Evolutionary conservation across 148 eudicot species (phyloP).

Genomic region (Vaccinium darrowii): DNA sequence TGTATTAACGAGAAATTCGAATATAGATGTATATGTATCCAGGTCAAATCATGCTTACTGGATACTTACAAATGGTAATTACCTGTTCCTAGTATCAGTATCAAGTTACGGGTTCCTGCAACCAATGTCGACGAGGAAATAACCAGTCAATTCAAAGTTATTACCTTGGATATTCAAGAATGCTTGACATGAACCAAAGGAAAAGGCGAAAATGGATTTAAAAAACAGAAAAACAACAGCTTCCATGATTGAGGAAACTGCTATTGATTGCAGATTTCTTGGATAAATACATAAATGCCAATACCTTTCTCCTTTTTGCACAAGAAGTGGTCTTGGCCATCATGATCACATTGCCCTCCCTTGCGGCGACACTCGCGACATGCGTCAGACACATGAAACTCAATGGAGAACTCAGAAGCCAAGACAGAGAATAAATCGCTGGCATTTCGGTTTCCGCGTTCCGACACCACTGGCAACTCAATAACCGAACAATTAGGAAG

Average conservation of each 20-base stretch:
- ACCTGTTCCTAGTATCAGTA: too few relatives aligned
- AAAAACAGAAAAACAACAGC: too few relatives aligned
- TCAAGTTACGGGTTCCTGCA: background rate
- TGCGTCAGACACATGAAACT: background rate
- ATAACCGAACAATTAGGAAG: conserved; percentile 8
- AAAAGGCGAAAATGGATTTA: too few relatives aligned
- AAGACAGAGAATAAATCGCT: background rate
- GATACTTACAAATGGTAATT: background rate
- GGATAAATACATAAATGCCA: background rate
- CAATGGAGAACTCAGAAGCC: background rate
- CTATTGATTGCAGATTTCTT: background rate
- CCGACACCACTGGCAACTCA: conserved; percentile 6
- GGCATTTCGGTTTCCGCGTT: background rate
- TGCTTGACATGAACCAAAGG: too few relatives aligned
- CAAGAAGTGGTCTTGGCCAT: background rate
- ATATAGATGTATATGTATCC: background rate
- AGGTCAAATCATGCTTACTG: background rate
- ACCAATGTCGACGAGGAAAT: conserved; percentile 8
- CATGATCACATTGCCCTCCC: background rate
- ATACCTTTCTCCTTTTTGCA: background rate
- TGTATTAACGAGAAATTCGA: background rate
- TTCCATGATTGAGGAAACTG: background rate
- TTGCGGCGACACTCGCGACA: background rate
- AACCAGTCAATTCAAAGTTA: background rate
- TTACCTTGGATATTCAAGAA: too few relatives aligned